These are phyloP conservation scores for Lanmaoa pseudosensibilis DNA, from an alignment of 768 basidiomycete species.

Conservation along the genomic window DNA sequence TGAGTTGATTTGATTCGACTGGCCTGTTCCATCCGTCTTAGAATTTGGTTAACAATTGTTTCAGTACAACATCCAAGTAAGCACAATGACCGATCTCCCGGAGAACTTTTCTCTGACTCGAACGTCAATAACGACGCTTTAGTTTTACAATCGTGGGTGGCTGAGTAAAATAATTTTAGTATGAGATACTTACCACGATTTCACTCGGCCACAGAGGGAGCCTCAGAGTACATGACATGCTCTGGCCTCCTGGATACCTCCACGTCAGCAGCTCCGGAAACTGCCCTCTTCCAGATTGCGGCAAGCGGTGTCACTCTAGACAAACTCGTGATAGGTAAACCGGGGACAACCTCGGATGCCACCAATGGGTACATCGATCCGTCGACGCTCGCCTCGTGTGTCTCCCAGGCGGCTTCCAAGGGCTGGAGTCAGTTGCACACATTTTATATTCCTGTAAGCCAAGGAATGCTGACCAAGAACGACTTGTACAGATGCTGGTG, in stretches of 20 bases:
- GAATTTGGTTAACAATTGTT: not conserved
- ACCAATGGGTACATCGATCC: constrained; percentile 58
- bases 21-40: too few relatives aligned
- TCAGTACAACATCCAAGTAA: constrained; percentile 41
- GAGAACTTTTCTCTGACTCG: not conserved
- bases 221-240: constrained; percentile 40
- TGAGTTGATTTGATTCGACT: constrained; percentile 16
- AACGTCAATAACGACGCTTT: not conserved
- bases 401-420: constrained; percentile 55
- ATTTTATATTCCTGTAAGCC: not conserved
- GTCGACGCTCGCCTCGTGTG: constrained; percentile 55
- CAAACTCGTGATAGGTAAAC: constrained; percentile 80
- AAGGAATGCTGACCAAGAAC: not conserved
- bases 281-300: constrained; percentile 48
- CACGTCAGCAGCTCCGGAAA: constrained; percentile 40
- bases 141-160: constrained; percentile 32
- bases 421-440: constrained; percentile 61
- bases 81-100: not conserved
- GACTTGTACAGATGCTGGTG: constrained; percentile 33
- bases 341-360: constrained; percentile 50
- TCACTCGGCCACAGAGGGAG: constrained; percentile 31
- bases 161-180: not conserved
- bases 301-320: constrained; percentile 53
- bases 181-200: not conserved
- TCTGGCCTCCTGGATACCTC: constrained; percentile 40